Evolutionary conservation across 2,329 filamentous ascomycete species (phyloP), one percentile per base, ranked within the genome.

Genomic region (Knoxdaviesia capensis): DNA sequence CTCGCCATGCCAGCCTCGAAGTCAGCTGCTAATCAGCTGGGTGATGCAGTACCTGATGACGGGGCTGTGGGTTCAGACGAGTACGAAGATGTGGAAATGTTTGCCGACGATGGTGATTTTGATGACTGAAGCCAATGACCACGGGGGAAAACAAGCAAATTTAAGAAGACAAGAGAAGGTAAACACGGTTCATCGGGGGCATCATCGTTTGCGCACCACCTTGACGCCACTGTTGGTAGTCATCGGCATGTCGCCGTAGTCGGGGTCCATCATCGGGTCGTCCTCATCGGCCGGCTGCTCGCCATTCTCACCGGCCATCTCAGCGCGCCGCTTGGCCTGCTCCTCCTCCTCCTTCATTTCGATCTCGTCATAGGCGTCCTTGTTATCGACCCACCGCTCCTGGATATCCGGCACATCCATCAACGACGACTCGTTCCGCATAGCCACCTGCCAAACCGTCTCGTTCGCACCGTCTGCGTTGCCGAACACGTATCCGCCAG

Each of bases 371-470:
- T 84, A 85, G 48, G 80, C 84, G 10, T 87, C 87, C 55, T 87
- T 90, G 36, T 78, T 69, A 59, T 96, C 88, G 32, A 98, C 64
- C 90, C 90, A 98, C 46, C 90, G 71, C 62, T 98, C 90, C 60
- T 98, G 90, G 48, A 96, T 78, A 59, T 98, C 88, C 45, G 79
- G 68, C 7, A 86, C 76, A 51, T 92, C 86, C 68, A 93, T 76
- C 59, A 77, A 63, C 32, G 74, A 74, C 34, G 76, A 73, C 45
- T 78, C 76, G 45, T 77, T 76, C 44, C 86, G 75, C 75, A 96
- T 93, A 3, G 90, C 85, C 38, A 96, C 77, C 53, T 92, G 84
- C 90, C 90, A 98, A n/a, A 98, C 74, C 6, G 80, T 87, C 56
- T 98, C 88, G 51, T 96, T 94, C 38, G 86, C 84, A 2, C 86